Evolutionary conservation across 2,329 filamentous ascomycete genomes (phyloP).

Genomic region (Ceratocystis eucalypticola): DNA sequence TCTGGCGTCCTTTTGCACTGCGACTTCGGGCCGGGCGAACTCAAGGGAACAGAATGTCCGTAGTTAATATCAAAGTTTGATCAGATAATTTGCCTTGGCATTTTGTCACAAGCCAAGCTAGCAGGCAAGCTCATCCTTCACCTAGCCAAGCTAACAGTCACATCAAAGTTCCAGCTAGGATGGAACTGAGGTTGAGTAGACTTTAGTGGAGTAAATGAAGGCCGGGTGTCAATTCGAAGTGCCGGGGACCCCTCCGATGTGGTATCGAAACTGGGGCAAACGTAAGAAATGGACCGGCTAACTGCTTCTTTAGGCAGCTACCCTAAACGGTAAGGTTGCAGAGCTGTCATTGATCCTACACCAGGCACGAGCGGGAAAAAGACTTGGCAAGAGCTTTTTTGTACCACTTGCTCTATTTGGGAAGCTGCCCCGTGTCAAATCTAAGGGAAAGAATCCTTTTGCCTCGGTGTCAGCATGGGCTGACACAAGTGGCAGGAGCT

Average conservation of each 20-base stretch:
- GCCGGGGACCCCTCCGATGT: constrained; percentile 1
- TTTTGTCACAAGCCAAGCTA: background rate
- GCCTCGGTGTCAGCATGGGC: background rate
- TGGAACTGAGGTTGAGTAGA: no score
- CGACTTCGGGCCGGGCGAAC: background rate
- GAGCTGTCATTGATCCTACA: constrained; percentile 4
- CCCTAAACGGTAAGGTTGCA: background rate
- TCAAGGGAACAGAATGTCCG: background rate
- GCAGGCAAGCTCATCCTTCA: background rate
- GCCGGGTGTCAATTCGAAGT: background rate
- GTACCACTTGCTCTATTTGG: background rate
- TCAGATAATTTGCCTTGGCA: constrained; percentile 12
- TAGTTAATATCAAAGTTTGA: background rate
- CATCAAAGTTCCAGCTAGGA: background rate
- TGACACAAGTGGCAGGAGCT: background rate
- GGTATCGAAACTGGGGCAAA: background rate
- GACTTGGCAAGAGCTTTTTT: background rate
- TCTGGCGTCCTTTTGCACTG: background rate
- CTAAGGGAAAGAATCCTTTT: background rate
- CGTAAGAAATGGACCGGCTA: background rate
- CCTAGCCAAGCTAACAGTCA: background rate
- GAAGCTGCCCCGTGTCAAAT: background rate
- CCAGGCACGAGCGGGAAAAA: background rate
- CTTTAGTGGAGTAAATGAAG: background rate
- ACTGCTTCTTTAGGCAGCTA: background rate